phyloP scores from a whole-genome alignment of 768 basidiomycete species.

The Russula griseocarnosa region DNA sequence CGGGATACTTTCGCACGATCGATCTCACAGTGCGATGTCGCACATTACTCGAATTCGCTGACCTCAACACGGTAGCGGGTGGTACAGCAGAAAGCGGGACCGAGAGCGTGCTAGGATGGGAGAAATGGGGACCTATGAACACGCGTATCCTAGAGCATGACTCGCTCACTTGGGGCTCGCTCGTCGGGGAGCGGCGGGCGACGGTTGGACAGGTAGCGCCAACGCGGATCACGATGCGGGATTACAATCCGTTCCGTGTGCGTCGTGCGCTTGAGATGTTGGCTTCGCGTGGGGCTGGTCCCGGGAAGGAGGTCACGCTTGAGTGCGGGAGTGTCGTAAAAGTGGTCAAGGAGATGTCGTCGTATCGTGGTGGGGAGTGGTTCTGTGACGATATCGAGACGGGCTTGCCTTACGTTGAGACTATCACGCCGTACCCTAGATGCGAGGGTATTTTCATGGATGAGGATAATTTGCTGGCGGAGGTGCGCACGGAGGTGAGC shows the following conservation, averaged over 20 bases:
- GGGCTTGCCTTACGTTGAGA: slow-evolving; percentile 19
- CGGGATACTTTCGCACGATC: slow-evolving; percentile 7
- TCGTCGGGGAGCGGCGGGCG: slow-evolving; percentile 19
- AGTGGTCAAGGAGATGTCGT: background rate
- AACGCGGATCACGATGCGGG: slow-evolving; percentile 10
- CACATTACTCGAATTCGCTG: slow-evolving; percentile 1
- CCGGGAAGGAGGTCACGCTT: background rate
- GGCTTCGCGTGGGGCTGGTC: background rate
- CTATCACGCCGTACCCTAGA: slow-evolving; percentile 1
- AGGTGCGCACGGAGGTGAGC: slow-evolving; percentile 15
- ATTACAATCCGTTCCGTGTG: slow-evolving; percentile 17
- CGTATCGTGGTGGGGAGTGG: slow-evolving; percentile 3
- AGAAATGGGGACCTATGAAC: slow-evolving; percentile 4
- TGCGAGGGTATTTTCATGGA: slow-evolving; percentile 18
- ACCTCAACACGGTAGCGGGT: no score
- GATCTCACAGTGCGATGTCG: slow-evolving; percentile 17
- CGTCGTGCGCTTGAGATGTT: background rate
- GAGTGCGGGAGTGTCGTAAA: background rate
- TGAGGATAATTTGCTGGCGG: slow-evolving; percentile 12
- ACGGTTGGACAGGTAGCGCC: slow-evolving; percentile 5
- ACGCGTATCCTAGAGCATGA: slow-evolving; percentile 14
- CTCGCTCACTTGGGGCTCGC: slow-evolving; percentile 18
- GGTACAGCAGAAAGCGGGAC: no score
- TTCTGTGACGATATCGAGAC: background rate
- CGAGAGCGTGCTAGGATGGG: background rate